Evolutionary conservation across 2,329 filamentous ascomycete genomes (phyloP), one percentile per base, ranked within the genome.

Genomic region (Emmonsiellopsis sp.): DNA sequence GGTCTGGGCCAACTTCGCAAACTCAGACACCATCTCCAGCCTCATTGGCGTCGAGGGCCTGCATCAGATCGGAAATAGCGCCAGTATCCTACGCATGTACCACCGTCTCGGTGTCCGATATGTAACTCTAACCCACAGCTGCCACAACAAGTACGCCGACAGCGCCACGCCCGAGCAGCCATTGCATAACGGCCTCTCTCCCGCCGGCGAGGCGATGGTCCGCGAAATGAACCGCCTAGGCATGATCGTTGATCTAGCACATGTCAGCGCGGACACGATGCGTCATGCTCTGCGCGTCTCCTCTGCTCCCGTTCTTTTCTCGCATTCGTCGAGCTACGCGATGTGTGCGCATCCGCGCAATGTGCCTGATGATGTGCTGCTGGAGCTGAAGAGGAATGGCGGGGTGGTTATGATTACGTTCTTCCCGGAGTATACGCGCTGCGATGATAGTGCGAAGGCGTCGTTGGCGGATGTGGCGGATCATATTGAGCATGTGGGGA

Each of bases 321-420:
- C 85, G 54, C 92, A 97, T 67, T 93, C 87, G 60, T 92, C 87
- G 5, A 88, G 86, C 1, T 85, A 87, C 62, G 78, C 82, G 1
- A 65, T 96, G 21, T 96, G 90, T 65, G 88, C 88, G 6, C 90
- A 96, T 69, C 88, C 90, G 8, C 82, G 92, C 36, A 97, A 97
- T 62, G 91, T 95, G 6, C 87, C 88, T 1, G 90, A 97, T 58
- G 80, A 91, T 53, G 82, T 95, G 11, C 74, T 97, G 6, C 72
- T 85, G 40, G 74, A 93, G 1, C 87, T 96, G 39, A 88, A 87
- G 67, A 68, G 81, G 62, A 82, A 79, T 2, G 81, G 85, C 57
- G 86, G 86, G 2, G 63, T 97, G 8, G 87, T 96, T 51, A 95
- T 96, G 89, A 82, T 96, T 57, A 96, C 95, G 67, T 94, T 95